phyloP scores from a whole-genome alignment of 805 yeast species.

The Blastobotrys terrestris region DNA sequence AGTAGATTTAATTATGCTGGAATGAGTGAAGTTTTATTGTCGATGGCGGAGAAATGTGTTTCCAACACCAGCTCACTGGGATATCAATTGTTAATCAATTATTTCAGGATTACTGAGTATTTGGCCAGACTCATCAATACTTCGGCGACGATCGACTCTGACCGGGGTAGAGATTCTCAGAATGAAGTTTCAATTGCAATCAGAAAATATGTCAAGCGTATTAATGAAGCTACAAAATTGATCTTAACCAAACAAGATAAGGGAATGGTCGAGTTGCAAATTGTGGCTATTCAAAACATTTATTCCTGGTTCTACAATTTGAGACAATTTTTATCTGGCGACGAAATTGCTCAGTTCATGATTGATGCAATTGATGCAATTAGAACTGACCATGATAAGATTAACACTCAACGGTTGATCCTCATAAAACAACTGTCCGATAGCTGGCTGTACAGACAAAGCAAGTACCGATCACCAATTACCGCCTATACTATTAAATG shows the following conservation, averaged over 20 bases:
- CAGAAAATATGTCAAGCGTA: slow-evolving; percentile 10
- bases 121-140: slow-evolving; percentile 15
- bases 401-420: slow-evolving; percentile 52
- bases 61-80: slow-evolving; percentile 6
- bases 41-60: slow-evolving; percentile 13
- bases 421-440: slow-evolving; percentile 42
- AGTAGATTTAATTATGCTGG: slow-evolving; percentile 35
- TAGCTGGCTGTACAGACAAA: slow-evolving; percentile 22
- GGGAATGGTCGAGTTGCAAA: slow-evolving; percentile 34
- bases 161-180: slow-evolving; percentile 15
- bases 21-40: slow-evolving; percentile 38
- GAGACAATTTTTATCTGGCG: slow-evolving; percentile 34
- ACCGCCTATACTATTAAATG: slow-evolving; percentile 24
- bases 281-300: slow-evolving; percentile 52
- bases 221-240: slow-evolving; percentile 14
- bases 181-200: slow-evolving; percentile 9
- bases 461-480: slow-evolving; percentile 21
- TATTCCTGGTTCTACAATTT: slow-evolving; percentile 49
- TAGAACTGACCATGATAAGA: slow-evolving; percentile 52
- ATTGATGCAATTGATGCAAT: slow-evolving; percentile 46
- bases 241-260: slow-evolving; percentile 8
- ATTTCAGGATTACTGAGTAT: slow-evolving; percentile 15
- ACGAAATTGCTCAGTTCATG: slow-evolving; percentile 38
- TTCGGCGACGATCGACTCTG: slow-evolving; percentile 17
- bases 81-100: slow-evolving; percentile 7